Evolutionary conservation across 1,139 yeast species (phyloP), one percentile per base, ranked within the genome.

Genomic region (Meyerozyma carpophila): DNA sequence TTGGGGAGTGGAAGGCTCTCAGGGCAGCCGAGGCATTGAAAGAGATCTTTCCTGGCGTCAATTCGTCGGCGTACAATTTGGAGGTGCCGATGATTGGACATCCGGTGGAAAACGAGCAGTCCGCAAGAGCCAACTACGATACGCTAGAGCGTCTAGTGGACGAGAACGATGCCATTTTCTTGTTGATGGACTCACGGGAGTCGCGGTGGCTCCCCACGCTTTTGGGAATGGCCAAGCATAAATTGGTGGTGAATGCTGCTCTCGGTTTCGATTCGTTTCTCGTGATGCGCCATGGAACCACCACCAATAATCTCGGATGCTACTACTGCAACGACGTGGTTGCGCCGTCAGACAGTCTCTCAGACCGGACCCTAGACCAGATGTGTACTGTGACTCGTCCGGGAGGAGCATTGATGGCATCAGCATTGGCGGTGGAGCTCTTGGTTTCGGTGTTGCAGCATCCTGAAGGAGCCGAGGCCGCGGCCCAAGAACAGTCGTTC

Each of bases 341-440:
- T 41, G 97, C 97, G 0, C 98, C 99, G 0, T 70, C 82, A 6
- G 96, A 93, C 59, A 84, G 95, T 48, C 66, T 88, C 14, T 75
- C 88, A 0, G 95, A 90, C 56, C 71, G 96, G 42, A 86, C 97
- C 0, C 66, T 93, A 47, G 99, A 93, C 63, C 98, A 93, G 61
- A 93, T 93, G 97, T 93, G 99, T 59, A 93, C 98, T 0, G 98
- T 93, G 1, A 93, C 98, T 0, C 70, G 98, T 39, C 98, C 99
- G 0, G 98, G 99, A 0, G 91, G 85, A 0, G 96, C 98, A 0
- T 68, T 86, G 56, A 68, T 89, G 63, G 98, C 98, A 0, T 78
- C 96, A 0, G 81, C 97, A 0, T 67, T 83, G 37, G 96, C 96
- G 0, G 95, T 89, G 0, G 98, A 93, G 58, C 65, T 94, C 10